These are phyloP conservation scores for Boletellus deceptivus DNA, from an alignment of 1,284 basidiomycete species.

Conservation along the genomic window DNA sequence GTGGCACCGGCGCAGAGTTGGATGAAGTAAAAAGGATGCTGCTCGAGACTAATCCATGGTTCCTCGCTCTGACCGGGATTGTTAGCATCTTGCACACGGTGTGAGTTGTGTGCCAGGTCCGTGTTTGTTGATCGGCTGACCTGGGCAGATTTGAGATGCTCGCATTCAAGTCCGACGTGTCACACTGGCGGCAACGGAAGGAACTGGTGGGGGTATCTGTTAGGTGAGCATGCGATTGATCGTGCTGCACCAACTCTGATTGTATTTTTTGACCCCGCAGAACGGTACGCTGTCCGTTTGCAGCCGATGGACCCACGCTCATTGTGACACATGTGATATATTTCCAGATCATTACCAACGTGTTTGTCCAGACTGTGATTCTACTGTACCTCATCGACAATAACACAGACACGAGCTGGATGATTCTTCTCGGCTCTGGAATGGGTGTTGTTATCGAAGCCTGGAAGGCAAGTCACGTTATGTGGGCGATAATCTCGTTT, in stretches of 20 bases:
- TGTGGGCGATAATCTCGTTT: constrained; percentile 13
- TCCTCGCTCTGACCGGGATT: constrained; percentile 76
- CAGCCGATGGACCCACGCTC: constrained; percentile 8
- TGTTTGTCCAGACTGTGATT: constrained; percentile 87
- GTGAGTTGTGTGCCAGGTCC: constrained; percentile 44
- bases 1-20: constrained; percentile 64
- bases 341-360: constrained; percentile 83
- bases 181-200: constrained; percentile 92
- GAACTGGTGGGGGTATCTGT: constrained; percentile 84
- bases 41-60: constrained; percentile 91
- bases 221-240: constrained; percentile 43
- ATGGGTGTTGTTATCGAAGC: constrained; percentile 90
- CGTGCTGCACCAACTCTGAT: constrained; percentile 8
- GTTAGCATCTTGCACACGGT: constrained; percentile 88
- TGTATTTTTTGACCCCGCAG: constrained; percentile 25
- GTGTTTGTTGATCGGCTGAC: constrained; percentile 5
- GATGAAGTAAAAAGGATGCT: constrained; percentile 95
- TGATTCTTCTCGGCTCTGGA: constrained; percentile 89
- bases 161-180: constrained; percentile 92
- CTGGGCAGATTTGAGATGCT: constrained; percentile 82
- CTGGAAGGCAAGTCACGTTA: constrained; percentile 74
- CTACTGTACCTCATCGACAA: constrained; percentile 94
- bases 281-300: constrained; percentile 39
- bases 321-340: constrained; percentile 10
- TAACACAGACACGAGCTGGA: constrained; percentile 93